Percentiles rank a stretch among this genome's conserved stretches.
Evolutionary conservation across 306 rosid species (phyloP).

Genomic region (Castanea crenata): DNA sequence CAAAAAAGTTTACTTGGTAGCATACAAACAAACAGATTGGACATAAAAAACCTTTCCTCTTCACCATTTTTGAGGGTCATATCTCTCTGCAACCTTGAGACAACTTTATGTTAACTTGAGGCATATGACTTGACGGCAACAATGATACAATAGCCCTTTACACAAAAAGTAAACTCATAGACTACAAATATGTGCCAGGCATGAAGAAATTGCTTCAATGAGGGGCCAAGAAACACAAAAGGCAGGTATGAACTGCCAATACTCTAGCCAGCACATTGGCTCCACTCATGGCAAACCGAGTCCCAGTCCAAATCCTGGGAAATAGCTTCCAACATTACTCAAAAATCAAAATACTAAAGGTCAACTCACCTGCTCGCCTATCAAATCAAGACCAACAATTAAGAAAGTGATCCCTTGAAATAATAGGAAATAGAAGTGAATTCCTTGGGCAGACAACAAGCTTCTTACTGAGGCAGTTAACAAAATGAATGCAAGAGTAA

Average conservation of each 20-base stretch:
- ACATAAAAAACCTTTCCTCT: constrained; percentile 13
- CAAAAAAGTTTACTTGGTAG: constrained; percentile 28
- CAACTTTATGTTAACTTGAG: constrained; percentile 1
- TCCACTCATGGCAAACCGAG: constrained; percentile 2
- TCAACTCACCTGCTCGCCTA: constrained; percentile 93
- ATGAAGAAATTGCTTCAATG: constrained; percentile 36
- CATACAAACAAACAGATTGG: constrained; percentile 24
- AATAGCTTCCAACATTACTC: constrained; percentile 29
- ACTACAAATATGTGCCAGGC: constrained; percentile 36
- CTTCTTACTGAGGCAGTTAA: constrained; percentile 87
- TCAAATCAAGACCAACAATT: constrained; percentile 93
- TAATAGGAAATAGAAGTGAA: constrained; percentile 94
- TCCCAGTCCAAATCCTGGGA: constrained; percentile 3
- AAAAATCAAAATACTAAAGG: constrained; percentile 20
- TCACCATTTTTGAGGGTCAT: constrained; percentile 6
- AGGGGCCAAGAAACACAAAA: constrained; percentile 31
- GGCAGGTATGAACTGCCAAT: constrained; percentile 21
- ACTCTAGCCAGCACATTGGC: constrained; percentile 24
- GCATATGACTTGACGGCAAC: constrained; percentile 38
- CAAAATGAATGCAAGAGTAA: constrained; percentile 83
- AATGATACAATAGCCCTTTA: constrained; percentile 34
- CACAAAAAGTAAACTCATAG: constrained; percentile 27
- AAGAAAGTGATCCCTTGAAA: constrained; percentile 95
- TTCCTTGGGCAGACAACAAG: constrained; percentile 93
- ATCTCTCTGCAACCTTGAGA: constrained; percentile 23